Evolutionary conservation across 352 stramenopile genomes (phyloP), one percentile per base, ranked within the genome.

Genomic region (Phytophthora palmivora): DNA sequence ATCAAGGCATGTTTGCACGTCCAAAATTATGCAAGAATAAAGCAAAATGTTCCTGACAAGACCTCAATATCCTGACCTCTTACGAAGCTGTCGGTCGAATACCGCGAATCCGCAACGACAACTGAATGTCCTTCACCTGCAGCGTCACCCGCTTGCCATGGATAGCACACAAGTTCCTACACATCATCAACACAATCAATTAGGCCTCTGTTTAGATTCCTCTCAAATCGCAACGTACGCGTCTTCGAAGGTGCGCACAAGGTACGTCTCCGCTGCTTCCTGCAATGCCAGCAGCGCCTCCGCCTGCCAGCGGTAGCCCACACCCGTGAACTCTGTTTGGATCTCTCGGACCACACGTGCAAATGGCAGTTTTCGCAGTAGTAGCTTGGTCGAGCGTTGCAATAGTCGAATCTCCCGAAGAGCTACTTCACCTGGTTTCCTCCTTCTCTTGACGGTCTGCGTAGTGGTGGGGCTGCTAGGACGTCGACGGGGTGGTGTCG

Each of bases 291-390:
- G 67, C 48, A 98, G 72, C 39, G 94, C 93, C 71, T 95, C 86
- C 15, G 85, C 89, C 65, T 98, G 91, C 92, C 94, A 98, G 49
- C 91, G 81, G 70, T 95, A 97, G 43, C 78, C 70, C 39, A 84
- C 70, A 16, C 75, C 76, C 38, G 84, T 89, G 49, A 95, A 96
- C 49, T 92, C 78, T 52, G 87, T 84, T 77, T 98, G 91, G 66
- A 98, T 94, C 72, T 98, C 94, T 12, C 93, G 82, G 39, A 98
- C 96, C 12, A 99, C 78, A 16, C 97, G 82, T 14, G 96, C 96
- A 72, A 99, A 99, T 24, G 97, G 97, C 34, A 99, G 78, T 70
- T 98, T 97, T 16, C 97, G 91, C 47, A 99, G 66, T 39, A 99
- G 74, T 48, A 99, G 79, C 55, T 98, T 95, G 0, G 97, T 99